Evolutionary conservation across 140 eudicot genomes (phyloP).

Genomic region (Erigeron philadelphicus): DNA sequence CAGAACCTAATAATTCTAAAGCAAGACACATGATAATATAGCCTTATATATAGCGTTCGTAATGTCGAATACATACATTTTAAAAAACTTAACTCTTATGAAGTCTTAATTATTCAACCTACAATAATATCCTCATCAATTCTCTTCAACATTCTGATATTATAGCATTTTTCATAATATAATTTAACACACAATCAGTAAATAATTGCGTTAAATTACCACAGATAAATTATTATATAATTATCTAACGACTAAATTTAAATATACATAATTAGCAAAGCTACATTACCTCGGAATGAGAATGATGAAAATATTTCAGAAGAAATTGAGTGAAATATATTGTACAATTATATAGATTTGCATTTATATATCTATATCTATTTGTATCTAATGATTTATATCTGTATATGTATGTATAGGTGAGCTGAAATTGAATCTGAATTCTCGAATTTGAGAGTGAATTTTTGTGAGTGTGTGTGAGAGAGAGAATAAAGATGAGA

Average conservation of each 20-base stretch:
- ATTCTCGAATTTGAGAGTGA: constrained; percentile 8
- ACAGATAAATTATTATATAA: not conserved
- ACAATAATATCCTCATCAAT: too few species aligned
- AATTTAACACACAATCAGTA: not conserved
- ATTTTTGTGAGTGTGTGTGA: not conserved
- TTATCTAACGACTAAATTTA: not conserved
- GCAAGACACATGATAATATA: too few species aligned
- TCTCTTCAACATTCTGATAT: too few species aligned
- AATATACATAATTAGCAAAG: not conserved
- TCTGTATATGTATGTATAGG: not conserved
- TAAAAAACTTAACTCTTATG: too few species aligned
- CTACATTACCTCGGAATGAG: constrained; percentile 13
- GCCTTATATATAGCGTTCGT: too few species aligned
- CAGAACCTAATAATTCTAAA: too few species aligned
- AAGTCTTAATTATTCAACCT: too few species aligned
- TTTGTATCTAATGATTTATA: too few species aligned
- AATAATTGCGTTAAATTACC: not conserved
- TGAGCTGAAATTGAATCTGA: constrained; percentile 10
- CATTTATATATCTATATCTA: too few species aligned
- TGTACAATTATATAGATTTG: not conserved
- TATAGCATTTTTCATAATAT: too few species aligned
- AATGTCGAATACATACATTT: too few species aligned
- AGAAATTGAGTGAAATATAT: not conserved
- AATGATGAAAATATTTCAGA: too few species aligned
- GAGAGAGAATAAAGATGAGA: not conserved